phyloP scores from a whole-genome alignment of 768 basidiomycete genomes.

The Mycena belliarum region DNA sequence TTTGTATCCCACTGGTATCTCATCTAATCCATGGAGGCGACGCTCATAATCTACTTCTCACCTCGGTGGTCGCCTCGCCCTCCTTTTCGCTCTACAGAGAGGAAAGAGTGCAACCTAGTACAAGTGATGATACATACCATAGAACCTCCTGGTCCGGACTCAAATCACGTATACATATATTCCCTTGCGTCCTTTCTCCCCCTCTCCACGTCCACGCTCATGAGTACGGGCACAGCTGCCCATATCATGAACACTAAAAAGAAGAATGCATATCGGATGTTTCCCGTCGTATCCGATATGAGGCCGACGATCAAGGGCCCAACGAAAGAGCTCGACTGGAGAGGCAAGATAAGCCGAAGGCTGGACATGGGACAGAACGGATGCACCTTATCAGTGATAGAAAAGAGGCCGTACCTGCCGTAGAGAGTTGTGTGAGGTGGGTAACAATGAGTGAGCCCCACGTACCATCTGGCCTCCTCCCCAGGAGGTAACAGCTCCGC shows the following conservation, averaged over 20 bases:
- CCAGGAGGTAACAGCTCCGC: conserved; percentile 84
- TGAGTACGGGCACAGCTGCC: conserved; percentile 75
- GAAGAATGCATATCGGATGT: conserved; percentile 89
- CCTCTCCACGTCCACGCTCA: conserved; percentile 64
- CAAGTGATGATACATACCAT: no score
- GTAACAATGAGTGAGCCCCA: conserved; percentile 13
- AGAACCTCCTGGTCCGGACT: no score
- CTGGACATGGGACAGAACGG: background rate
- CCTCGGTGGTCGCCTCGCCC: no score
- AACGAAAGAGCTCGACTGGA: conserved; percentile 85
- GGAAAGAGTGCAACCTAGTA: no score
- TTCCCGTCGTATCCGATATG: conserved; percentile 86
- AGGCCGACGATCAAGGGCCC: conserved; percentile 88
- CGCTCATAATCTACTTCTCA: no score
- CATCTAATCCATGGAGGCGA: background rate
- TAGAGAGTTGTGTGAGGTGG: background rate
- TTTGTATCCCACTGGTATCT: background rate
- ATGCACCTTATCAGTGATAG: conserved; percentile 85
- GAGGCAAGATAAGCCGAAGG: background rate
- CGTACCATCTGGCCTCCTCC: conserved; percentile 86
- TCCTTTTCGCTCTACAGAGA: no score
- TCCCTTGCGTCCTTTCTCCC: conserved; percentile 57
- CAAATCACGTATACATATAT: conserved; percentile 32
- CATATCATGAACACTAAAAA: conserved; percentile 85
- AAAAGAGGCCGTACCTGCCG: conserved; percentile 70